These are phyloP conservation scores for Gonapodya prolifera DNA, from an alignment of 192 early-diverging fungal species.

Conservation along the genomic window DNA sequence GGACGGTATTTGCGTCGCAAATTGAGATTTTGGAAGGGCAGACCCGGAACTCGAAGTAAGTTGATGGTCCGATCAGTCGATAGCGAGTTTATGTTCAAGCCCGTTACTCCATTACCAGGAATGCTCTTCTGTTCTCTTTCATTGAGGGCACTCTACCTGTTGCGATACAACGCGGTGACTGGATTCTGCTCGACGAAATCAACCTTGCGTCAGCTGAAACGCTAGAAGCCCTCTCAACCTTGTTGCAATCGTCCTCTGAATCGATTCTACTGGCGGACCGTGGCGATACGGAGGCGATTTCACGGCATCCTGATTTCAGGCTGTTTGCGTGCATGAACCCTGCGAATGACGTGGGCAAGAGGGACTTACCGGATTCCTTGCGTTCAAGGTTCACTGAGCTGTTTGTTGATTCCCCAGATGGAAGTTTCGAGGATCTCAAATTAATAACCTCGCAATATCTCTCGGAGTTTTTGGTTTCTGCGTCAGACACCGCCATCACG, in stretches of 20 bases:
- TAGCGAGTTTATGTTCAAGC: not conserved
- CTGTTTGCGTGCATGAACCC: conserved; percentile 99
- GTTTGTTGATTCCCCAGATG: conserved; percentile 86
- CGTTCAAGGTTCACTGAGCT: conserved; percentile 90
- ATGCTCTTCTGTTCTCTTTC: conserved; percentile 80
- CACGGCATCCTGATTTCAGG: conserved; percentile 83
- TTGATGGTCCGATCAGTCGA: not conserved
- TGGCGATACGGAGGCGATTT: conserved; percentile 73
- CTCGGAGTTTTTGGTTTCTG: conserved; percentile 21
- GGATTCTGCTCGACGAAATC: conserved; percentile 96
- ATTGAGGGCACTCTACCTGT: conserved; percentile 85
- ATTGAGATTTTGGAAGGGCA: conserved; percentile 64
- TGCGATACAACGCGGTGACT: conserved; percentile 80
- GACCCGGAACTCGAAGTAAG: conserved; percentile 14
- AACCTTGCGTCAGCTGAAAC: conserved; percentile 96
- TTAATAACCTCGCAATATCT: conserved; percentile 72
- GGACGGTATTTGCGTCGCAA: conserved; percentile 55
- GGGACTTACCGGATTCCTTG: conserved; percentile 83
- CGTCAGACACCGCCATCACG: conserved; percentile 31
- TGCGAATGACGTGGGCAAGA: conserved; percentile 93
- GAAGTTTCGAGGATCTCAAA: conserved; percentile 61
- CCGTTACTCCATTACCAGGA: conserved; percentile 36
- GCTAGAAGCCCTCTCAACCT: conserved; percentile 75
- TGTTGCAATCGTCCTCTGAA: conserved; percentile 69
- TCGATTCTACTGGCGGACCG: conserved; percentile 82